phyloP scores from a whole-genome alignment of 192 early-diverging fungal genomes.

The Coemansia reversa region DNA sequence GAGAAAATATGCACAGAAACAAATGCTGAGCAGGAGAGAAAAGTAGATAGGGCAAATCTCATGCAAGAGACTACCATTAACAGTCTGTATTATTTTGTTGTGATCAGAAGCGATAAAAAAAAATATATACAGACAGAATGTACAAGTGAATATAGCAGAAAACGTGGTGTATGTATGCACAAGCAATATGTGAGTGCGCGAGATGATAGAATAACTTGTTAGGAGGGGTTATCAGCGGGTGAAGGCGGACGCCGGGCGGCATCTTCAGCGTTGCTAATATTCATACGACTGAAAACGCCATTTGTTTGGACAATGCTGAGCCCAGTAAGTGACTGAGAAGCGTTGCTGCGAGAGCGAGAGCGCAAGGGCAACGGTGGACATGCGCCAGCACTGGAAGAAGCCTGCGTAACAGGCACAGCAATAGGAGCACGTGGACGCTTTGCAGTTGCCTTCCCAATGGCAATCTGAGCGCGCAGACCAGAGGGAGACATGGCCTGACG shows the following conservation, averaged over 20 bases:
- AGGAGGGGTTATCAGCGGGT: neutral
- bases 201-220: neutral
- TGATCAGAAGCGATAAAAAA: neutral
- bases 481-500: slow-evolving; percentile 53
- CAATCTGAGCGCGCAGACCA: slow-evolving; percentile 38
- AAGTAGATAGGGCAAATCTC: neutral
- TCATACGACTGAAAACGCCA: slow-evolving; percentile 53
- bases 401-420: slow-evolving; percentile 17
- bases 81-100: neutral
- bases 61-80: neutral
- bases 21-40: neutral
- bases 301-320: slow-evolving; percentile 34
- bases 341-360: slow-evolving; percentile 40
- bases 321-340: slow-evolving; percentile 11
- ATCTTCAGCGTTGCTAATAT: slow-evolving; percentile 40
- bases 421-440: slow-evolving; percentile 5
- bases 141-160: neutral
- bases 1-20: too few relatives aligned
- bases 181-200: neutral
- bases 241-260: slow-evolving; percentile 4
- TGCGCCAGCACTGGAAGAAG: slow-evolving; percentile 12
- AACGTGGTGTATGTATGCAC: neutral
- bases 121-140: slow-evolving; percentile 3
- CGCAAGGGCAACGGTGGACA: slow-evolving; percentile 15
- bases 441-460: slow-evolving; percentile 12